Evolutionary conservation across 1,284 basidiomycete species (phyloP).

Genomic region (Trametes hirsuta): DNA sequence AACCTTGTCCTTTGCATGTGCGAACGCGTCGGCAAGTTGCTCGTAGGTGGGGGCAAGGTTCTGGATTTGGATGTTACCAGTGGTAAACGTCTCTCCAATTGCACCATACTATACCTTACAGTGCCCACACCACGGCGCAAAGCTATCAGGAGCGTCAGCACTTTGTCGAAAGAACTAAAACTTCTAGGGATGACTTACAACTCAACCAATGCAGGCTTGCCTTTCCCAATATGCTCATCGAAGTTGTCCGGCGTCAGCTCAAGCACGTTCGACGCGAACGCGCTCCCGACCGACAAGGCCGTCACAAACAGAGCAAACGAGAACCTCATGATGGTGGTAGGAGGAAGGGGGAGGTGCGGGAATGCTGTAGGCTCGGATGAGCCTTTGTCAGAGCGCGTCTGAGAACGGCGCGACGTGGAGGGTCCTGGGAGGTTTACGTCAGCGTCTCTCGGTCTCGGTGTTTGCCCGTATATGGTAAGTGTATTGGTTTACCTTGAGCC

Average conservation of each 20-base stretch:
- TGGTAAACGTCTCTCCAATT: background rate
- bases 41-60: conserved; percentile 89
- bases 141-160: conserved; percentile 45
- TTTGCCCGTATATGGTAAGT: background rate
- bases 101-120: conserved; percentile 62
- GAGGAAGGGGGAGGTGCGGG: conserved; percentile 12
- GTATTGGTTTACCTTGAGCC: conserved; percentile 6
- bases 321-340: conserved; percentile 59
- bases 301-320: conserved; percentile 60
- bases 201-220: conserved; percentile 85
- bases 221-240: conserved; percentile 73
- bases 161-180: background rate
- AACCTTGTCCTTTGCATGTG: conserved; percentile 79
- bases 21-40: conserved; percentile 86
- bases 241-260: conserved; percentile 81
- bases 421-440: conserved; percentile 17
- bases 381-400: conserved; percentile 23
- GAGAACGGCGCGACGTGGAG: conserved; percentile 28
- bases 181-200: conserved; percentile 64
- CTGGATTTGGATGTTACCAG: conserved; percentile 38
- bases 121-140: conserved; percentile 86
- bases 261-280: conserved; percentile 78
- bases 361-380: conserved; percentile 11
- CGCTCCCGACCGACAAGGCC: conserved; percentile 56
- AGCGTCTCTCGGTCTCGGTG: conserved; percentile 6